These are phyloP conservation scores for Chaetomium fimeti DNA, from an alignment of 495 filamentous ascomycete species.

Conservation along the genomic window DNA sequence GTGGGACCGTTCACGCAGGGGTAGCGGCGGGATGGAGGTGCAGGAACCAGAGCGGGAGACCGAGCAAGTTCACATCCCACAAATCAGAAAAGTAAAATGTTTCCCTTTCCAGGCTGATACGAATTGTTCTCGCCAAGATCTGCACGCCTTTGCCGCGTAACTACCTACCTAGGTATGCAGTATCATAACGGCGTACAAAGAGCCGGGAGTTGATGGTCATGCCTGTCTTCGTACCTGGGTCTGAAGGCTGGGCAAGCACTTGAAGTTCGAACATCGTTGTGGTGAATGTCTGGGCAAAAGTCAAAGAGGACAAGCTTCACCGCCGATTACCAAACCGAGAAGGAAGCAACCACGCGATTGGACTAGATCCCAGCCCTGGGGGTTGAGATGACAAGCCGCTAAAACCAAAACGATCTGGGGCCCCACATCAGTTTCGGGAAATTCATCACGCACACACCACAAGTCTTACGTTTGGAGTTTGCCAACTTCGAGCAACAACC, in stretches of 20 bases:
- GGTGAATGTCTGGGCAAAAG: neutral
- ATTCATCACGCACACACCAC: slow-evolving; percentile 16
- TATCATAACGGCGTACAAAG: neutral
- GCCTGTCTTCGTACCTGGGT: neutral
- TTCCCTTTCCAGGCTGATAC: too few relatives aligned
- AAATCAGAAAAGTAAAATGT: too few relatives aligned
- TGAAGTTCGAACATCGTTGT: neutral
- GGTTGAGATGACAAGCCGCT: neutral
- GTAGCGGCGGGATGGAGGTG: neutral
- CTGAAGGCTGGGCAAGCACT: neutral
- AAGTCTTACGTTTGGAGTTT: too few relatives aligned
- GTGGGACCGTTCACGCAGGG: too few relatives aligned
- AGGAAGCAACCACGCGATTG: slow-evolving; percentile 3
- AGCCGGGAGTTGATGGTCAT: neutral
- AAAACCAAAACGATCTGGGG: slow-evolving; percentile 3
- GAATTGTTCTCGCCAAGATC: slow-evolving; percentile 13
- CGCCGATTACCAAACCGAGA: slow-evolving; percentile 18
- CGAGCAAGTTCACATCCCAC: neutral
- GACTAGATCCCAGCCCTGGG: neutral
- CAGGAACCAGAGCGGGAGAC: neutral
- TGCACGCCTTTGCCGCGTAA: slow-evolving; percentile 1
- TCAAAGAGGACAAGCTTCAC: neutral
- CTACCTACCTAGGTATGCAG: neutral
- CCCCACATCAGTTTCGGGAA: slow-evolving; percentile 16
- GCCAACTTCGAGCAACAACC: neutral